These are phyloP conservation scores for Pythium aristosporum DNA, from an alignment of 352 stramenopile species.

Conservation along the genomic window DNA sequence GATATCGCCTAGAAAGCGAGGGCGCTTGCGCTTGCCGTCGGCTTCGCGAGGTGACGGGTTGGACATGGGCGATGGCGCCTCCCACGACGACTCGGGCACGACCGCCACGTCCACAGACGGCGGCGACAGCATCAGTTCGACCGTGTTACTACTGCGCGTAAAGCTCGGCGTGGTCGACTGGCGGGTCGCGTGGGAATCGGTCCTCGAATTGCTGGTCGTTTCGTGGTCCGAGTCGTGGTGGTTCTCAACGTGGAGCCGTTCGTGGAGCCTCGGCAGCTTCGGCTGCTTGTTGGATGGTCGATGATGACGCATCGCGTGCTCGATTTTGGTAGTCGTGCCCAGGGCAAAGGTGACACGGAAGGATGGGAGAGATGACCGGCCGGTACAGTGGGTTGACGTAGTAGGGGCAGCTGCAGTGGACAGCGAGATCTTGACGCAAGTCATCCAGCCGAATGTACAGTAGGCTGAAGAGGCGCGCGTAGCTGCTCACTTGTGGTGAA, in stretches of 20 bases:
- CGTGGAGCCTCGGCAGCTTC: constrained; percentile 20
- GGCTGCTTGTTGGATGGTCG: background rate
- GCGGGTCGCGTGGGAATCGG: background rate
- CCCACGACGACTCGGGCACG: constrained; percentile 3
- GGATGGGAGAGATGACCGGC: background rate
- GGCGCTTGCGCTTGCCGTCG: constrained; percentile 27
- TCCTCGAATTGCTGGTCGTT: background rate
- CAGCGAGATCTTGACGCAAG: background rate
- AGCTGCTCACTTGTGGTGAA: background rate
- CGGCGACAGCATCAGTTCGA: constrained; percentile 11
- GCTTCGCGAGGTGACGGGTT: constrained; percentile 20
- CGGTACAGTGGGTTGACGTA: too few species aligned
- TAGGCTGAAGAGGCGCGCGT: background rate
- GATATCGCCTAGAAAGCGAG: constrained; percentile 22
- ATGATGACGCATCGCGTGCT: constrained; percentile 1
- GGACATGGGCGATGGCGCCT: constrained; percentile 21
- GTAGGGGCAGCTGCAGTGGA: too few species aligned
- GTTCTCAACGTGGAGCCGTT: constrained; percentile 12
- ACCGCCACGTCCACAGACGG: background rate
- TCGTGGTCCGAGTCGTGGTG: background rate
- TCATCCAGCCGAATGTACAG: background rate
- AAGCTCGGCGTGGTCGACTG: background rate
- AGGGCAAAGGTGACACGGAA: constrained; percentile 10
- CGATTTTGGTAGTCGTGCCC: background rate
- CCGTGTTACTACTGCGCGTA: background rate